Percentiles rank a stretch among this genome's conserved stretches.
phyloP scores from a whole-genome alignment of 2,329 filamentous ascomycete genomes.

The Orbilia quercus region DNA sequence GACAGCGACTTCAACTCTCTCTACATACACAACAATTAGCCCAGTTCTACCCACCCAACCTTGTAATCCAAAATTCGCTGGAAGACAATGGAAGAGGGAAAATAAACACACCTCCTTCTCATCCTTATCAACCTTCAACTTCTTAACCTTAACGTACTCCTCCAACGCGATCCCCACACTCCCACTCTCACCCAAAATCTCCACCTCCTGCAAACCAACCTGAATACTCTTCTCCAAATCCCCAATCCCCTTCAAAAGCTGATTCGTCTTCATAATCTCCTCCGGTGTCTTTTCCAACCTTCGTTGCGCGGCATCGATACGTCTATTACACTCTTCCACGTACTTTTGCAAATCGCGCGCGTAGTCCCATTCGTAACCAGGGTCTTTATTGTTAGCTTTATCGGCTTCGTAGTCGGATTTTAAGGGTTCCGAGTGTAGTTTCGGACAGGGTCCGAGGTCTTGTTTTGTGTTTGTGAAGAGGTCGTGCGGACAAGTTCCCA shows the following conservation, averaged over 20 bases:
- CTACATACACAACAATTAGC: conserved; percentile 68
- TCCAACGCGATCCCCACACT: conserved; percentile 84
- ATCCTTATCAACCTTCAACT: conserved; percentile 81
- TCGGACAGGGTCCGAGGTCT: conserved; percentile 89
- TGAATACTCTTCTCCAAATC: conserved; percentile 83
- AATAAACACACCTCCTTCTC: conserved; percentile 65
- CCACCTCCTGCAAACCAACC: conserved; percentile 83
- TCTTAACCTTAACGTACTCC: conserved; percentile 86
- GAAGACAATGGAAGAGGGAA: not conserved
- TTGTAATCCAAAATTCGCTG: not conserved
- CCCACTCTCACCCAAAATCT: conserved; percentile 83
- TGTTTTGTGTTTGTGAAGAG: conserved; percentile 99
- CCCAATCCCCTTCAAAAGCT: conserved; percentile 84
- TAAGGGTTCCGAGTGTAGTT: conserved; percentile 86
- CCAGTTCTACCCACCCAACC: not conserved
- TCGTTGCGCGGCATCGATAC: conserved; percentile 90
- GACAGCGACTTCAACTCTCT: conserved; percentile 88
- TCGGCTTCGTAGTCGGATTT: conserved; percentile 83
- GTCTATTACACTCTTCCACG: conserved; percentile 93
- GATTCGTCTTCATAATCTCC: conserved; percentile 94
- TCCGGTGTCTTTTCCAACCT: conserved; percentile 96
- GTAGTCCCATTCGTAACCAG: conserved; percentile 96
- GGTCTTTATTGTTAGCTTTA: conserved; percentile 62
- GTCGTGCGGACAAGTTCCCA: conserved; percentile 94
- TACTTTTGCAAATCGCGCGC: conserved; percentile 95